Evolutionary conservation across 306 rosid species (phyloP), one percentile per base, ranked within the genome.

Genomic region (Coriaria nepalensis): DNA sequence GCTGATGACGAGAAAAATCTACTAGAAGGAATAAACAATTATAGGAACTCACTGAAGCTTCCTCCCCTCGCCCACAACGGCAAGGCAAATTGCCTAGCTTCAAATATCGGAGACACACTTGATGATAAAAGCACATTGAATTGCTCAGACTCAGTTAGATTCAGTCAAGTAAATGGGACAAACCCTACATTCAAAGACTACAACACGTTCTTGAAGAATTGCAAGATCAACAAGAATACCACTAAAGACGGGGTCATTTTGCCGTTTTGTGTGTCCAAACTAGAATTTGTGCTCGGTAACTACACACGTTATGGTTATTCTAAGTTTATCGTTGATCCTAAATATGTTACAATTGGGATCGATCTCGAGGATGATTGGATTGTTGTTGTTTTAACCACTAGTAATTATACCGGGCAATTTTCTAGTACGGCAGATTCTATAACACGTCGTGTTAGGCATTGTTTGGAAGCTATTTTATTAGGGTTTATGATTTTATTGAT

Each of bases 21-120:
- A 35, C 81, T 79, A 12, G 64, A 56, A 13, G 82, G 73, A 56
- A 58, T 86, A 33, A 86, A 79, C 81, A 39, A 13, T 5, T 74
- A 67, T 55, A 59, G 96, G 52, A 49, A 55, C 29, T 7, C 53
- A 0, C 13, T 54, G 9, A 70, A 55, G 49, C 65, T 79, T 33
- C 61, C 81, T 0, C 5, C 40, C 8, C 59, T 86, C 0, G 2
- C 15, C 9, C 52, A 63, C 52, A 40, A 33, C 12, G 46, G 6
- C 6, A 73, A 73, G 10, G 71, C 82, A 9, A 68, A 63, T 0
- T 87, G 94, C 67, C 67, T 87, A 20, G 87, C 94, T 0, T 66
- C 60, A 0, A 41, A 49, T 47, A 63, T 87, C 0, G 94, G 78
- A 10, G 60, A 58, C 0, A 69, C 60, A 35, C 40, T 87, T 11